Percentiles rank a stretch among this genome's conserved stretches.
Conservation (phyloP, 306 rosid genomes). For the Casuarina glauca region DNA sequence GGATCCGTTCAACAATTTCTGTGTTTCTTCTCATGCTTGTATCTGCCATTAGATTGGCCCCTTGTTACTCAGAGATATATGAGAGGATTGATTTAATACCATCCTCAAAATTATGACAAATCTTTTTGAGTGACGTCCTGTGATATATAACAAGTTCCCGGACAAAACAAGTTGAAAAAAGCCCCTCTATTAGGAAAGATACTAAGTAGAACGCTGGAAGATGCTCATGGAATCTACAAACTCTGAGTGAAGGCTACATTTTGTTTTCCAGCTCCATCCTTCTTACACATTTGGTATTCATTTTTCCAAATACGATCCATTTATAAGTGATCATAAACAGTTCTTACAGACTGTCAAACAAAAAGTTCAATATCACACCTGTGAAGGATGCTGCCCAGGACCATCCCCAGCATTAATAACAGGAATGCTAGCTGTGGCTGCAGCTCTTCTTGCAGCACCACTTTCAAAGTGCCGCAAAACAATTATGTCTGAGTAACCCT, state of each 20-base stretch:
- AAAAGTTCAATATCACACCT: conserved; percentile 38
- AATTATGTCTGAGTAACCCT: conserved; percentile 85
- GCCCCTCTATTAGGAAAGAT: neutral
- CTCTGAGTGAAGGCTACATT: neutral
- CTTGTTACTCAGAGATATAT: neutral
- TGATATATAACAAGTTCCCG: neutral
- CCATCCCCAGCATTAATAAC: conserved; percentile 94
- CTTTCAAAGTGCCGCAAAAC: conserved; percentile 94
- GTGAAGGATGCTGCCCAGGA: conserved; percentile 95
- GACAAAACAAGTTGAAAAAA: neutral
- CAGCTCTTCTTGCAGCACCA: conserved; percentile 94
- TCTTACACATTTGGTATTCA: neutral
- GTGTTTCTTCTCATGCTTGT: neutral
- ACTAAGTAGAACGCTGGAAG: neutral
- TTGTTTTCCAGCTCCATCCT: neutral
- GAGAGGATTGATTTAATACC: neutral
- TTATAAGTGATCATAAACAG: neutral
- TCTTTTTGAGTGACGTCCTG: neutral
- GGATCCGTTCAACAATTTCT: neutral
- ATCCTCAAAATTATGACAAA: neutral
- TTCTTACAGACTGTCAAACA: neutral
- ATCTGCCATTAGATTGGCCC: neutral
- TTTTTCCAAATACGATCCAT: neutral
- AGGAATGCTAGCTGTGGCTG: conserved; percentile 74
- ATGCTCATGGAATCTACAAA: neutral